Base-by-base conservation (phyloP, 2,329 filamentous ascomycete genomes). In the Calonectria fujianensis region DNA sequence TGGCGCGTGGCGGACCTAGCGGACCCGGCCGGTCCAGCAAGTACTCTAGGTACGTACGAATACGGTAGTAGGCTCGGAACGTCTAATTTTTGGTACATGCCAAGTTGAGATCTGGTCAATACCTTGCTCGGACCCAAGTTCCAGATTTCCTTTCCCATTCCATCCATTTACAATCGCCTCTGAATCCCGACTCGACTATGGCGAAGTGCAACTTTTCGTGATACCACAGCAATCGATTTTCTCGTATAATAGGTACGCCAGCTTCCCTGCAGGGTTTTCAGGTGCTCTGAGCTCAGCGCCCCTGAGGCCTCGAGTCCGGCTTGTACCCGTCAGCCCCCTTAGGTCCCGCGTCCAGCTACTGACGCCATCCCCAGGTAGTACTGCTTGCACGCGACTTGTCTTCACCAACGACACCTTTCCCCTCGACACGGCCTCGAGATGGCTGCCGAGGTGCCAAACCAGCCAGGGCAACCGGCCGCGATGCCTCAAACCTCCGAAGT, bases 401-500 rank as follows among this genome's bases (percentile, higher is more conserved):
- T 69, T 78, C 73, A 68, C 65, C 68, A 29, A 73, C 65, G 65
- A 80, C 74, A 52, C 51, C 57, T 75, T 61, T 41, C 37, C 59
- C 61, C 59, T 72, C 72, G 57, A 75, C 75, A 72, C 70, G 76
- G 76, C 79, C 76, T 78, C 72, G 81, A 73, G 73, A 87, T 87
- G 86, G 84, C 84, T 77, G 80, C 81, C 76, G 85, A 84, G 80
- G 76, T 79, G 71, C 78, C 82, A 67, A 82, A 81, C 74, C 80
- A 85, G 69, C 83, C 85, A 80, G 86, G 86, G 85, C 84, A 87
- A 77, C 85, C 86, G 77, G 85, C 86, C 65, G 78, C 85, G 73
- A 85, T 87, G 82, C 86, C 87, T 39, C 83, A 83, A 73, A 82
- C 83, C 73, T 39, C 73, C 71, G 79, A 79, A 70, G 68, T 76